Evolutionary conservation across 805 yeast species (phyloP).

Genomic region (Candida mattraensis): DNA sequence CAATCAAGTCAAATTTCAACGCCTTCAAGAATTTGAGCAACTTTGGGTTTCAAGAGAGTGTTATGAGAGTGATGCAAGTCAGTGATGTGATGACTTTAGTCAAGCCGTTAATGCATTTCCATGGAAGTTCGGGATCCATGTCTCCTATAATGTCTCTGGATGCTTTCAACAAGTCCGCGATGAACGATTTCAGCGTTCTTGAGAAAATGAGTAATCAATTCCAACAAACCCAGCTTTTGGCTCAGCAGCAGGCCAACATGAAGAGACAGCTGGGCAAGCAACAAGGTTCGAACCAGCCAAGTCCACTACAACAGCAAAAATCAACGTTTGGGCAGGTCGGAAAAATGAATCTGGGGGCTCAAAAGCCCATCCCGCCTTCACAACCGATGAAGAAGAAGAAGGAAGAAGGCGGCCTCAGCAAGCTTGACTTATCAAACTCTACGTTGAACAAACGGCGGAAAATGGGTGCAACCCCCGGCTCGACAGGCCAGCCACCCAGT

Average conservation of each 20-base stretch:
- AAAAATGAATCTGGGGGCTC: slow-evolving; percentile 1
- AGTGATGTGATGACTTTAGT: slow-evolving; percentile 77
- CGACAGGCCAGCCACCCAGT: background rate
- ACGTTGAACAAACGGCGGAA: slow-evolving; percentile 36
- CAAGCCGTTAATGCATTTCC: slow-evolving; percentile 54
- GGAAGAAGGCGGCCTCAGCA: slow-evolving; percentile 16
- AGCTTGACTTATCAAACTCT: slow-evolving; percentile 35
- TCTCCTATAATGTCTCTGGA: slow-evolving; percentile 54
- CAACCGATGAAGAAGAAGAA: slow-evolving; percentile 11
- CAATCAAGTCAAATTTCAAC: slow-evolving; percentile 18
- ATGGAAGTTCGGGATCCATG: slow-evolving; percentile 46
- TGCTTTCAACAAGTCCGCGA: slow-evolving; percentile 40
- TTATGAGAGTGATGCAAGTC: slow-evolving; percentile 71
- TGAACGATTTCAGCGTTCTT: slow-evolving; percentile 17
- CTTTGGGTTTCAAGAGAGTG: slow-evolving; percentile 63
- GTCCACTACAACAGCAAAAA: slow-evolving; percentile 18
- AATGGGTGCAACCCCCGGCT: slow-evolving; percentile 11
- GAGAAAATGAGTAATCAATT: slow-evolving; percentile 19
- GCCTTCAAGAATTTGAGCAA: slow-evolving; percentile 51
- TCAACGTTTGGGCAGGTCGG: background rate
- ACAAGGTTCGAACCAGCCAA: slow-evolving; percentile 19
- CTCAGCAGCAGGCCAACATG: slow-evolving; percentile 16
- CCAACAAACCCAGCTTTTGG: slow-evolving; percentile 30
- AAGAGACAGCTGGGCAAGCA: slow-evolving; percentile 18
- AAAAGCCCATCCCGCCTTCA: slow-evolving; percentile 4